Evolutionary conservation across 2,329 filamentous ascomycete species (phyloP).

Genomic region (Chaetomium olivaceum): DNA sequence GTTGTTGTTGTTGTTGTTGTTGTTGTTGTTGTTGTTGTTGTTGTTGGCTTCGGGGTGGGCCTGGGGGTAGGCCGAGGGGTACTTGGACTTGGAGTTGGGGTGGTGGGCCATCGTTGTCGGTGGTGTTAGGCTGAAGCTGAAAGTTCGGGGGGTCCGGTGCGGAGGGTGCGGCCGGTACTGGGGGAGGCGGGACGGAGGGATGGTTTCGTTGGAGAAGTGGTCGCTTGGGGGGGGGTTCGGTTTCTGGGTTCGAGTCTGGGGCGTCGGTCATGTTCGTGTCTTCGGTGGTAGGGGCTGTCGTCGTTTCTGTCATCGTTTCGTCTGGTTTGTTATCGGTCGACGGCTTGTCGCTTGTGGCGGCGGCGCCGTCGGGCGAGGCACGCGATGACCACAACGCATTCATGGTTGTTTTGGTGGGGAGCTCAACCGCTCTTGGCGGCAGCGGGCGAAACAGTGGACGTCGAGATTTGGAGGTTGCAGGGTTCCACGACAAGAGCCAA

Average conservation of each 20-base stretch:
- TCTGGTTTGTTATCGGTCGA: neutral
- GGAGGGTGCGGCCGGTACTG: conserved; percentile 33
- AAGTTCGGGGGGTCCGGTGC: conserved; percentile 24
- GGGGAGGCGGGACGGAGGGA: conserved; percentile 27
- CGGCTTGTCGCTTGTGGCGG: conserved; percentile 14
- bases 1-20: conserved; percentile 8
- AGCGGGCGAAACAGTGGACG: conserved; percentile 8
- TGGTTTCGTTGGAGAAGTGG: conserved; percentile 33
- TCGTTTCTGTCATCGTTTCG: neutral
- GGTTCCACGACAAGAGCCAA: neutral
- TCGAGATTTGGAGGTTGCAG: neutral
- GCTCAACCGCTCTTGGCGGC: conserved; percentile 19
- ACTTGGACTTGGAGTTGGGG: conserved; percentile 21
- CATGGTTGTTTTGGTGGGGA: conserved; percentile 40
- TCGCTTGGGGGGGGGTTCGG: conserved; percentile 22
- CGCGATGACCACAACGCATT: conserved; percentile 40
- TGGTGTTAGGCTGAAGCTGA: conserved; percentile 18
- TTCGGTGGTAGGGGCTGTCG: neutral
- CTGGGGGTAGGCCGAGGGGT: neutral
- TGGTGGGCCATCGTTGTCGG: conserved; percentile 1
- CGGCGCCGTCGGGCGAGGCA: conserved; percentile 21
- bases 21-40: conserved; percentile 16
- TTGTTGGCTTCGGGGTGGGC: neutral
- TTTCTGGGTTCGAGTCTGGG: conserved; percentile 1
- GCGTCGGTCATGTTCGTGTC: neutral